Evolutionary conservation across 2,329 filamentous ascomycete species (phyloP), one percentile per base, ranked within the genome.

Genomic region (Onygena corvina): DNA sequence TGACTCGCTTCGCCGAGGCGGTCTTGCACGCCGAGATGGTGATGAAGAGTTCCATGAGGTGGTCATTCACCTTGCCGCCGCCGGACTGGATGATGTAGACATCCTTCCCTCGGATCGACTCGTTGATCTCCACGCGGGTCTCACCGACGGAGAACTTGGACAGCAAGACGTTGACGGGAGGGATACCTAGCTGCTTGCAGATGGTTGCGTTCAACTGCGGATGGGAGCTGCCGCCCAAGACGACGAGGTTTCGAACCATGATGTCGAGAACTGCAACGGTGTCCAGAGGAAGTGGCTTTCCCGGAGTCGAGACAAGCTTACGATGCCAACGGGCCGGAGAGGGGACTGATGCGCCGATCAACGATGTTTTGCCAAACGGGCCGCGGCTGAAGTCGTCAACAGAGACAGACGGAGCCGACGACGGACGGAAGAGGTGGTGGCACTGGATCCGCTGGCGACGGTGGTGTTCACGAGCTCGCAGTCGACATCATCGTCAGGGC

Each of bases 11-110:
- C 25, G 92, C 92, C 34, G 89, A 95, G 59, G 88, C 88, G 9
- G 85, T 83, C 71, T 94, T 94, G 79, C 92, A 96, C 53, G 92
- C 92, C n/a, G 87, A 94, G 60, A 96, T 90, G 71, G 92, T 94
- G 71, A 96, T 95, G 67, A 94, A 85, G 46, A 96, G 81, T 64
- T 98, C 92, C 72, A 98, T 84, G 56, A 98, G 80, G 70, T 94
- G 82, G 70, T 98, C 92, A 65, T 98, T 98, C 70, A 95, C 86
- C 60, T 84, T 85, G 55, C 87, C 88, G 58, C 86, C 89, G 58
- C 87, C 88, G 35, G 87, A 92, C 69, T 96, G 90, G 61, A 98
- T 87, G 64, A 96, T 95, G 72, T 93, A 98, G 65, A 95, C 92
- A 79, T 98, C 92, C 68, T 98, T 98, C 59, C 86, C 92, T 59